Base-by-base conservation (phyloP, 1,284 basidiomycete genomes). In the Gastroboletus turbinatus region DNA sequence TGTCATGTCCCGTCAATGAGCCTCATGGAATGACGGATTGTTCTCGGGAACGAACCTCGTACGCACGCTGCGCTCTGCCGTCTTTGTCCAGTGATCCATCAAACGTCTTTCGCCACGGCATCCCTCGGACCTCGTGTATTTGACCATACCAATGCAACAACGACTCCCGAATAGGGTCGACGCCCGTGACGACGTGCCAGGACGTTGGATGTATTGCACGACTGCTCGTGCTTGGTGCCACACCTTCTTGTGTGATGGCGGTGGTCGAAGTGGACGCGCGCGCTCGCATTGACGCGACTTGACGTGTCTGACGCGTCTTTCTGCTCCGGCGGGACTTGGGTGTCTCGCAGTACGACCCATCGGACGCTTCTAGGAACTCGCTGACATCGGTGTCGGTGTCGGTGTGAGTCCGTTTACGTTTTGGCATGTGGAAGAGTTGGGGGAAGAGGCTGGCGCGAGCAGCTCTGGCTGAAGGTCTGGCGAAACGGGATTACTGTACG, bases 81-180 rank as follows among this genome's bases (percentile, higher is more conserved):
- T 82, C 80, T 0, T 66, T 60, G 43, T 72, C 75, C 60, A 85
- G 68, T 9, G 75, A 74, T 5, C 78, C 74, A 62, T 87, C 75
- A 61, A 82, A 92, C 2, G 80, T 78, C 67, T 89, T 90, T 50
- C 92, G 79, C 92, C 93, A 95, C 2, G 93, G 92, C 92, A 95
- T 95, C 35, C 83, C 82, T 19, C 92, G 82, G 27, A 73, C 72
- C 23, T 80, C 74, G 55, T 83, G 83, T 19, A 88, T 87, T 16
- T 70, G 74, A 36, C 78, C 75, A 65, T 85, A 95, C 92, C 92
- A 95, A 52, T 69, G 60, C 40, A 89, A 69, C 16, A 90, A 72
- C 10, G 80, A 76, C 46, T 64, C 59, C 21, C 81, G 80, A 27
- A 83, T 69, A 25, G 73, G 62, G 13, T 63, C 67, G n/a, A 77